Evolutionary conservation across 2,329 filamentous ascomycete genomes (phyloP), one percentile per base, ranked within the genome.

Genomic region (Rachicladosporium sp.): DNA sequence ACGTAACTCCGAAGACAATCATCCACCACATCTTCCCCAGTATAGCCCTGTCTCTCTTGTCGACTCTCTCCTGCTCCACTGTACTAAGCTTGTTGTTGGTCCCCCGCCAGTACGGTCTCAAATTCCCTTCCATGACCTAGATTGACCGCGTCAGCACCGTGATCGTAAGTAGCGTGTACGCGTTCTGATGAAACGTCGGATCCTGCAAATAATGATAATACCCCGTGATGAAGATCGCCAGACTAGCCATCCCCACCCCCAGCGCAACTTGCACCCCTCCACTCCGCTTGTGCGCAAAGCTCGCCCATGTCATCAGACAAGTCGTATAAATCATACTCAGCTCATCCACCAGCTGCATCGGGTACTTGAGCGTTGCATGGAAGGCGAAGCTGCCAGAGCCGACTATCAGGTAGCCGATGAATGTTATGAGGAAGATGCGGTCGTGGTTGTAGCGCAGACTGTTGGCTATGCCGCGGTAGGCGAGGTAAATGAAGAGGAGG

Each of bases 161-260:
- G 4, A 71, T 70, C 0, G 84, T 91, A 33, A 93, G 64, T 3
- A 81, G 55, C 2, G 78, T 82, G 50, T 87, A 93, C 4, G 80
- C 80, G 44, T 76, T 78, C 57, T 93, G 84, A 61, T 93, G 86
- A 59, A 93, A 93, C 1, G 75, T 67, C 0, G 86, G 84, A 47
- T 93, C 79, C 55, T 88, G 84, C 10, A 87, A 76, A 46, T 83
- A 76, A 55, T 87, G 82, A 61, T 93, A 93, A 59, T 82, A 75
- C 31, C 82, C 68, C 10, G 85, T 91, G 57, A 93, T 88, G 52
- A 78, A 81, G 21, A 70, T 42, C 4, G 68, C 62, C 12, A 73
- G 55, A 3, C 52, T 61, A 4, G 76, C 54, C 7, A 84, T 67
- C 10, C 66, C 67, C 4, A 77, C 31, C 6, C 68, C 82, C 6